These are phyloP conservation scores for Acacia confusa DNA, from an alignment of 306 rosid species.

Conservation along the genomic window DNA sequence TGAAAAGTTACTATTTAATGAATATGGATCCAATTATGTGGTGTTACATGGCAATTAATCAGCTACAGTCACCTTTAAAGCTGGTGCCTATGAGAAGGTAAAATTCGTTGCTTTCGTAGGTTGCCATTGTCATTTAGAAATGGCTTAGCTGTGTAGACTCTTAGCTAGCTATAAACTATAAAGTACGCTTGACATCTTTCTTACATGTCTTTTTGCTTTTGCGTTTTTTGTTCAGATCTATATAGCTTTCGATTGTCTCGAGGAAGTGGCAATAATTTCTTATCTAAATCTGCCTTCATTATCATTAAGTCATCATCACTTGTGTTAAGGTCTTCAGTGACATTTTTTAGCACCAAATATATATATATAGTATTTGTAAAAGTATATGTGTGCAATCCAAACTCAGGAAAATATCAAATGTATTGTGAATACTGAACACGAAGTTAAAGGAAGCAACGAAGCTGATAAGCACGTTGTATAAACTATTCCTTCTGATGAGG, in stretches of 20 bases:
- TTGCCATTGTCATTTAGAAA: constrained; percentile 10
- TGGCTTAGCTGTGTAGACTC: constrained; percentile 11
- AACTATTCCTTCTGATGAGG: background rate
- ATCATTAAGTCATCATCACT: constrained; percentile 24
- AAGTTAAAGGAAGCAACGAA: constrained; percentile 1
- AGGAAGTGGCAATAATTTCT: constrained; percentile 32
- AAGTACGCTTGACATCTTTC: constrained; percentile 17
- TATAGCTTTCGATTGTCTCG: constrained; percentile 37
- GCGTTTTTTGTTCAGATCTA: background rate
- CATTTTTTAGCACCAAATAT: background rate
- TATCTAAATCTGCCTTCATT: constrained; percentile 14
- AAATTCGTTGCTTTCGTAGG: background rate
- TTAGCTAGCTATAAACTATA: constrained; percentile 18
- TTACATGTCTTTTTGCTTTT: background rate
- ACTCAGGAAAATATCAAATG: background rate
- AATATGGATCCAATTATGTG: background rate
- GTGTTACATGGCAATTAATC: background rate
- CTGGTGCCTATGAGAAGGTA: background rate
- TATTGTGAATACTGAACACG: background rate
- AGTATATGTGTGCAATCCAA: too few species aligned
- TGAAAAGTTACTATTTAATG: background rate
- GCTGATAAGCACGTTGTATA: background rate
- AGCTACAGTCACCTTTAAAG: background rate
- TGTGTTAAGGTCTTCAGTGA: background rate
- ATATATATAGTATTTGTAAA: too few species aligned